phyloP scores from a whole-genome alignment of 2,329 filamentous ascomycete species.

The Colletotrichum sp. region DNA sequence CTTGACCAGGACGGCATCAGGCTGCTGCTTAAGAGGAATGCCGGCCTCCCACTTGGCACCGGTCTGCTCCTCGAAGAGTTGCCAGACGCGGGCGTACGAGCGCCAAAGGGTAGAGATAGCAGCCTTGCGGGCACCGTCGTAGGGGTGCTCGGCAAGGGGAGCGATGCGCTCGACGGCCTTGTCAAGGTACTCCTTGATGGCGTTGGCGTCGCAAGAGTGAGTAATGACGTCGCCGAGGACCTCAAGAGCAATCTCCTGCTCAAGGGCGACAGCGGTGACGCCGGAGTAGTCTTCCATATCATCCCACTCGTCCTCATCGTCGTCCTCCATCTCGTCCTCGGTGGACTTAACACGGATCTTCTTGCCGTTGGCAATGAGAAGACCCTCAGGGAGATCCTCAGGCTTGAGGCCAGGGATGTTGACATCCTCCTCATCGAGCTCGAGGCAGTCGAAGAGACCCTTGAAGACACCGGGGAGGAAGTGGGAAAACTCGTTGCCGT shows the following conservation, averaged over 20 bases:
- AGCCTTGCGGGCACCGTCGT: conserved; percentile 92
- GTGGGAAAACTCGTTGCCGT: conserved; percentile 80
- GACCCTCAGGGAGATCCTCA: conserved; percentile 54
- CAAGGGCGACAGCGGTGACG: conserved; percentile 86
- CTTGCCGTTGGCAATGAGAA: conserved; percentile 80
- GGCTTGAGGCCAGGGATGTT: conserved; percentile 75
- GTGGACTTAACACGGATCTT: conserved; percentile 77
- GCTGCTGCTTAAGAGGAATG: conserved; percentile 79
- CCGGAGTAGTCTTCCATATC: conserved; percentile 85
- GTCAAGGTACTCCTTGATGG: conserved; percentile 80
- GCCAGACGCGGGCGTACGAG: conserved; percentile 89
- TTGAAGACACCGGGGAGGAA: conserved; percentile 81
- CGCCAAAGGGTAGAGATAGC: conserved; percentile 92
- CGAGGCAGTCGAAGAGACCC: conserved; percentile 81
- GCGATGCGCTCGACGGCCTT: conserved; percentile 83
- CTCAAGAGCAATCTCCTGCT: conserved; percentile 97
- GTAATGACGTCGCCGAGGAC: conserved; percentile 92
- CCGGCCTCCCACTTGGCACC: conserved; percentile 89
- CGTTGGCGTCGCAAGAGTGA: conserved; percentile 78
- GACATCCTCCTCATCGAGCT: conserved; percentile 87
- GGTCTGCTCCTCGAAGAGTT: conserved; percentile 78
- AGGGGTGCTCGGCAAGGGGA: conserved; percentile 83
- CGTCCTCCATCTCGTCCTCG: conserved; percentile 62
- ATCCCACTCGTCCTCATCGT: conserved; percentile 78
- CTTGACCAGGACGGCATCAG: conserved; percentile 79